A percentile compares a stretch with the other conserved stretches of the same genome.
Evolutionary conservation across 2,329 filamentous ascomycete species (phyloP).

Genomic region (Cercospora nicotianae): DNA sequence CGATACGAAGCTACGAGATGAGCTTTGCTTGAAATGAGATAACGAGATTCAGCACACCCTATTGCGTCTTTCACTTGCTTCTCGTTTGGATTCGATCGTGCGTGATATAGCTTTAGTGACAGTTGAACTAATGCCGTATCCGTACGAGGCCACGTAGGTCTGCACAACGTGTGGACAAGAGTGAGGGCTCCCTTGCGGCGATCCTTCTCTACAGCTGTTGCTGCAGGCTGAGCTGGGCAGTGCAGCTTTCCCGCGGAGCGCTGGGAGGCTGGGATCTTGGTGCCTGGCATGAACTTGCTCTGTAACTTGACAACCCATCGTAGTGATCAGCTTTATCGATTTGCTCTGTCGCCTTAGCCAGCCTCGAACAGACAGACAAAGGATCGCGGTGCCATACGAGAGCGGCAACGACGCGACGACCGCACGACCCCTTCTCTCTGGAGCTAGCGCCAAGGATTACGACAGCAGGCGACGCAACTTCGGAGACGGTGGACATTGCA

Average conservation of each 20-base stretch:
- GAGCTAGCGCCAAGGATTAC: constrained; percentile 3
- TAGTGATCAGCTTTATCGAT: no score
- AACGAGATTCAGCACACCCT: not conserved
- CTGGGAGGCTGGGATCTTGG: not conserved
- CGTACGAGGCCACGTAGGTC: not conserved
- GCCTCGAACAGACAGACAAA: not conserved
- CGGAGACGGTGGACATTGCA: constrained; percentile 3
- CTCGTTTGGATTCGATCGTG: not conserved
- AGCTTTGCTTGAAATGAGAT: constrained; percentile 15
- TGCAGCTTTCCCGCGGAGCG: constrained; percentile 1
- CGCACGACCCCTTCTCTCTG: not conserved
- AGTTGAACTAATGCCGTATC: not conserved
- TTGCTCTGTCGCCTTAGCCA: not conserved
- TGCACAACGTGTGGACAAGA: not conserved
- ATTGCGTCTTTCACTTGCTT: not conserved
- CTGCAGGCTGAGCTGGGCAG: not conserved
- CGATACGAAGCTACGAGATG: constrained; percentile 16
- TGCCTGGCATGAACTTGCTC: not conserved
- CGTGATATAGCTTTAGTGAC: not conserved
- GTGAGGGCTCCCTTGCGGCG: not conserved
- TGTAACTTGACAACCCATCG: not conserved
- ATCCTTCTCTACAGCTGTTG: not conserved
- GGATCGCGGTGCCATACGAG: not conserved
- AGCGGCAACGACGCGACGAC: not conserved
- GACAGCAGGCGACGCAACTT: constrained; percentile 4